Conservation (phyloP, 306 rosid genomes). For the Fagus sylvatica region DNA sequence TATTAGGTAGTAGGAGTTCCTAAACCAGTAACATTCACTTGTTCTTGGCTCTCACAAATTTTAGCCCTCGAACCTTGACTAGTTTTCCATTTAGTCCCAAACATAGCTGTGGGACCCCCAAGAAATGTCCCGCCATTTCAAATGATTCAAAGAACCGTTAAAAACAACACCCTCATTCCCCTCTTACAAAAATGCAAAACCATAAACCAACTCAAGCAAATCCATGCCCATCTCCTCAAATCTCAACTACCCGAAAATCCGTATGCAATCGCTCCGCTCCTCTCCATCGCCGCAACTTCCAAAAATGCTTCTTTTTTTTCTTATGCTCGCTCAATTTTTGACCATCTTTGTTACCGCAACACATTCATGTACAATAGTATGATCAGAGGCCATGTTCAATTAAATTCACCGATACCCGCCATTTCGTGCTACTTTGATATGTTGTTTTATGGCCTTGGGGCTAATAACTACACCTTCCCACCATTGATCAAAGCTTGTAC, state of each 20-base stretch:
- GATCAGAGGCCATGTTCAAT: slow-evolving; percentile 57
- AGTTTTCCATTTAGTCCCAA: background rate
- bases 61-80: no score
- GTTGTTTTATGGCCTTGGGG: slow-evolving; percentile 48
- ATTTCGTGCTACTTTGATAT: slow-evolving; percentile 51
- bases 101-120: no score
- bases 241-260: slow-evolving; percentile 43
- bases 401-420: slow-evolving; percentile 38
- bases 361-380: slow-evolving; percentile 70
- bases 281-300: slow-evolving; percentile 53
- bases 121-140: slow-evolving; percentile 22
- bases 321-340: slow-evolving; percentile 61
- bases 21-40: no score
- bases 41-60: no score
- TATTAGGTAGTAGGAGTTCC: no score
- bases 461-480: slow-evolving; percentile 81
- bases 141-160: slow-evolving; percentile 42
- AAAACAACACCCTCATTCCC: slow-evolving; percentile 26
- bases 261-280: slow-evolving; percentile 54
- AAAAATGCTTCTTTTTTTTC: slow-evolving; percentile 35
- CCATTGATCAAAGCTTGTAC: slow-evolving; percentile 71
- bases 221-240: slow-evolving; percentile 70
- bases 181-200: slow-evolving; percentile 50
- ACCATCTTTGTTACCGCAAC: slow-evolving; percentile 48
- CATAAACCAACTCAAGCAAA: slow-evolving; percentile 63